Evolutionary conservation across 768 basidiomycete species (phyloP), one percentile per base, ranked within the genome.

Genomic region (Dendrothele bispora): DNA sequence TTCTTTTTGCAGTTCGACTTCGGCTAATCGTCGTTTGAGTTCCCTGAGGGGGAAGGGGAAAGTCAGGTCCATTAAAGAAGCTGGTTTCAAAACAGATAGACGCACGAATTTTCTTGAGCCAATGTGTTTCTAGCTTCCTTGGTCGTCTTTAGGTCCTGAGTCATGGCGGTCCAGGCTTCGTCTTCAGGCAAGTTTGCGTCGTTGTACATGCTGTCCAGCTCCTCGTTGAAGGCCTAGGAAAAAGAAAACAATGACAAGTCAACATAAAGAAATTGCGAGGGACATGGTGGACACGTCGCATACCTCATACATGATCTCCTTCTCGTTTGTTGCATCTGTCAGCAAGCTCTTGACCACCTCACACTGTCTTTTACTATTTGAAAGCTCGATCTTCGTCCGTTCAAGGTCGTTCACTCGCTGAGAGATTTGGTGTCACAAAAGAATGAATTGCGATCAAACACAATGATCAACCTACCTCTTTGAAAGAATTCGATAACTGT

Each of bases 231-330:
- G 3, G 91, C 88, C 92, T 95, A 52, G 2, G 32, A 34, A 42
- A 36, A 42, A 26, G n/a, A 46, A 46, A 40, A 29, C 21, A 25
- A 24, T 10, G 39, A 32, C 25, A 29, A 1, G 28, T 37, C 15
- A 34, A 35, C 1, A 14, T 54, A 46, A 24, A 44, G 17, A 26
- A 21, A 24, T 14, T 35, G 22, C 34, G 14, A 17, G 28, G 10
- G 14, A 29, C 12, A 27, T 12, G 29, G 28, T 24, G 5, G 7
- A 11, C 21, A n/a, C 17, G 6, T 20, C 20, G 61, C 77, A 57
- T 34, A 93, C 92, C 75, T 93, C 88, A 54, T 94, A 95, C 79
- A 95, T 87, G 62, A 92, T 88, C 58, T 94, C 90, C 65, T 95
- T 89, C 71, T 97, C 94, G 2, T 83, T 77, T 7, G 86, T 88